These are phyloP conservation scores for Tolypocladium ophioglossoides DNA, from an alignment of 2,329 filamentous ascomycete genomes.

Conservation along the genomic window DNA sequence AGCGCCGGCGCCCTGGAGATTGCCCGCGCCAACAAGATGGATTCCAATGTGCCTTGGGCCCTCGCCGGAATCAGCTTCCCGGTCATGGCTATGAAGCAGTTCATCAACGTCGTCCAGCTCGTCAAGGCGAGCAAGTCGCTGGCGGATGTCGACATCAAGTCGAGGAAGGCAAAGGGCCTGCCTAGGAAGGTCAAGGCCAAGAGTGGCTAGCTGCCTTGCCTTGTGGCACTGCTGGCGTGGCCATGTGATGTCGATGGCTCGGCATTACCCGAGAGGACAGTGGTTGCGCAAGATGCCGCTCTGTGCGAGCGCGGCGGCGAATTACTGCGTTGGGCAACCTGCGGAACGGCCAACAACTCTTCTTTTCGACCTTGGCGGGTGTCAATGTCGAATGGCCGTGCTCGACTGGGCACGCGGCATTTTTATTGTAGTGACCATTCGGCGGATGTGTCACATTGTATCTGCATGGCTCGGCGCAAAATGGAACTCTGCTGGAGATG, in stretches of 20 bases:
- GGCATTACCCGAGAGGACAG: not conserved
- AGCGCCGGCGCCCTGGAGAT: conserved; percentile 87
- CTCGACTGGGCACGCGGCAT: not conserved
- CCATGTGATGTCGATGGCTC: not conserved
- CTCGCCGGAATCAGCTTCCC: conserved; percentile 72
- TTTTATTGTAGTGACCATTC: not conserved
- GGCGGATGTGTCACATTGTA: not conserved
- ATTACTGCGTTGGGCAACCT: not conserved
- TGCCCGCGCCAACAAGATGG: conserved; percentile 88
- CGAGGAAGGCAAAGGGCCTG: conserved; percentile 44
- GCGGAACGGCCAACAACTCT: not conserved
- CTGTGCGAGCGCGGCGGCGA: not conserved
- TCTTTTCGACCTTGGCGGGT: not conserved
- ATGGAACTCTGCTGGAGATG: not conserved
- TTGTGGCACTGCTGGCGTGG: not conserved
- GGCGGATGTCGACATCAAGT: conserved; percentile 75
- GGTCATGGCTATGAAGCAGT: conserved; percentile 84
- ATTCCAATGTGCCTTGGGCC: conserved; percentile 56
- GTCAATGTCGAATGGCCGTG: not conserved
- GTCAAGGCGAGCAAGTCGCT: conserved; percentile 88
- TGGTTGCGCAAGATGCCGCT: not conserved
- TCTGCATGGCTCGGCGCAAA: conserved; percentile 4
- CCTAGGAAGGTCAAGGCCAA: conserved; percentile 33
- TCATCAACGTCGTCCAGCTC: conserved; percentile 89
- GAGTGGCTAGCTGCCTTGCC: conserved; percentile 14